phyloP scores from a whole-genome alignment of 441 rosid species.

The Kokia cookei region DNA sequence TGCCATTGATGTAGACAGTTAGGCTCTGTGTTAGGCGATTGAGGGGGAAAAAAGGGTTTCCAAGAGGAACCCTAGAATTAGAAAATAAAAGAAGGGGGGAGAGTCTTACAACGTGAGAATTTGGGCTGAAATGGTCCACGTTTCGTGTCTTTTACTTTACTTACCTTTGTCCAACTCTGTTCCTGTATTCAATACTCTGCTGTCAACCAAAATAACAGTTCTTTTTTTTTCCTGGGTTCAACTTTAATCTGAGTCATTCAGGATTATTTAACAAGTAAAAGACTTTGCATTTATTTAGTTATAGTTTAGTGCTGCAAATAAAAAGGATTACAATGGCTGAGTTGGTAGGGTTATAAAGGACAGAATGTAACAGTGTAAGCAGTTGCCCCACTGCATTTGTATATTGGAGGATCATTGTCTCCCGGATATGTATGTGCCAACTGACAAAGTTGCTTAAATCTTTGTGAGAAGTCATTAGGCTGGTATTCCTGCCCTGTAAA shows the following conservation, averaged over 20 bases:
- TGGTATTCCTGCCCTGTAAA: background rate
- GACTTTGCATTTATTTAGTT: too few relatives aligned
- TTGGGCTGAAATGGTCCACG: conserved; percentile 1
- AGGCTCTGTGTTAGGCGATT: background rate
- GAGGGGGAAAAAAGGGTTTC: background rate
- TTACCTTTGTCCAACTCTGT: background rate
- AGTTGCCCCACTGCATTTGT: conserved; percentile 18
- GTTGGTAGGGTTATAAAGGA: background rate
- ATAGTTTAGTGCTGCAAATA: background rate
- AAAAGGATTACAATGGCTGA: background rate
- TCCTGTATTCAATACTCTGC: background rate
- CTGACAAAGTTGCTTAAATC: conserved; percentile 15
- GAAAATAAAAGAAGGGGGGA: background rate
- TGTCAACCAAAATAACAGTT: background rate
- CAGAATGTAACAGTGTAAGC: conserved; percentile 19
- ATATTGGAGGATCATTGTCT: conserved; percentile 21
- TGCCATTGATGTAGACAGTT: background rate
- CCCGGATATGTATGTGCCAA: conserved; percentile 16
- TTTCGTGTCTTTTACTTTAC: background rate
- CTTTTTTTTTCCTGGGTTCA: background rate
- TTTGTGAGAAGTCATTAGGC: conserved; percentile 10
- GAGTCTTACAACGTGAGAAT: background rate
- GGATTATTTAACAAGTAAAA: too few relatives aligned
- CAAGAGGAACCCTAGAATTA: conserved; percentile 1
- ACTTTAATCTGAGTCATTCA: background rate